phyloP scores from a whole-genome alignment of 345 rosid species.

The Populus euphratica region DNA sequence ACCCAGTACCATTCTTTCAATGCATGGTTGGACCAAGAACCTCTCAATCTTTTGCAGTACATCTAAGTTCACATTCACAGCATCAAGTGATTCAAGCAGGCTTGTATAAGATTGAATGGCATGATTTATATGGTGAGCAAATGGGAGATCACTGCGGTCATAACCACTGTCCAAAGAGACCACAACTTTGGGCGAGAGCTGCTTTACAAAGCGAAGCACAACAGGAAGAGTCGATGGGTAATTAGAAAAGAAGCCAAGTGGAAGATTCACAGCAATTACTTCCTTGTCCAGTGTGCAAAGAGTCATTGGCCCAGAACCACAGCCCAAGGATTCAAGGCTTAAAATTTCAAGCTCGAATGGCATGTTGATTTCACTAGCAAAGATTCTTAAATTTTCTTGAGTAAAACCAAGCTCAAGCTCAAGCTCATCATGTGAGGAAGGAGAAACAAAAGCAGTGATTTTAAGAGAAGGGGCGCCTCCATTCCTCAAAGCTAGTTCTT shows the following conservation, averaged over 20 bases:
- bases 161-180: conserved; percentile 28
- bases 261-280: conserved; percentile 71
- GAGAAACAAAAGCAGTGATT: conserved; percentile 68
- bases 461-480: conserved; percentile 57
- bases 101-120: conserved; percentile 24
- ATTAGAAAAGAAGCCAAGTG: conserved; percentile 51
- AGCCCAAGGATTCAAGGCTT: conserved; percentile 49
- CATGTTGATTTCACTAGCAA: conserved; percentile 70
- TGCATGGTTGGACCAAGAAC: conserved; percentile 24
- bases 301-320: conserved; percentile 44
- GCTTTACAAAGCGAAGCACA: conserved; percentile 23
- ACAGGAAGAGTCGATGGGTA: conserved; percentile 42
- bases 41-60: conserved; percentile 23
- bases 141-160: conserved; percentile 27
- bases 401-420: conserved; percentile 66
- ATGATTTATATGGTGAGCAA: conserved; percentile 20
- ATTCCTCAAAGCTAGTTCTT: conserved; percentile 61
- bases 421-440: conserved; percentile 44
- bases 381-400: conserved; percentile 59
- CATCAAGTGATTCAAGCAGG: conserved; percentile 29
- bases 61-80: conserved; percentile 23
- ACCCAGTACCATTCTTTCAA: conserved; percentile 22
- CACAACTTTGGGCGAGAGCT: conserved; percentile 25
- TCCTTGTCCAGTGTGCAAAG: conserved; percentile 35
- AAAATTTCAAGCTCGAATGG: conserved; percentile 62